phyloP scores from a whole-genome alignment of 2,329 filamentous ascomycete genomes.

The Trichoderma atrobrunneum region DNA sequence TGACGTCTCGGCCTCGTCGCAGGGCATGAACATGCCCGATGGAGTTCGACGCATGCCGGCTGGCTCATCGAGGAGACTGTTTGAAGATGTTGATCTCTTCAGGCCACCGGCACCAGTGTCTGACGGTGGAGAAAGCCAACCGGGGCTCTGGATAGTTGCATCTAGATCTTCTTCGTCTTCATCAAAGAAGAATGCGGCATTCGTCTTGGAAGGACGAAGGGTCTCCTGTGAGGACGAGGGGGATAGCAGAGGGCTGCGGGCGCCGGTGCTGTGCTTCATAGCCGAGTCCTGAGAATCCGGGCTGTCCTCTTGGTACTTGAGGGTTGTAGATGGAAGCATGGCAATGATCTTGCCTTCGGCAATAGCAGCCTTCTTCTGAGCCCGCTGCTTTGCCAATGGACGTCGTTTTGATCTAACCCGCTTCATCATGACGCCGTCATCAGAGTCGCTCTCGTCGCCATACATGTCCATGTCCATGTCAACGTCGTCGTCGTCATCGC shows the following conservation, averaged over 20 bases:
- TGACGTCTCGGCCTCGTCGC: constrained; percentile 67
- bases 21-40: constrained; percentile 90
- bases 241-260: constrained; percentile 54
- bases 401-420: constrained; percentile 55
- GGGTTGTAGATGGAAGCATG: constrained; percentile 79
- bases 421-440: constrained; percentile 84
- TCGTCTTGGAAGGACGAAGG: constrained; percentile 65
- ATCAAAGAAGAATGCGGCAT: constrained; percentile 60
- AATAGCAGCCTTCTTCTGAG: constrained; percentile 38
- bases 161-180: constrained; percentile 57
- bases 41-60: constrained; percentile 71
- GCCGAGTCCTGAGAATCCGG: constrained; percentile 62
- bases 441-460: constrained; percentile 64
- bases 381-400: constrained; percentile 44
- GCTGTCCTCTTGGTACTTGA: constrained; percentile 79
- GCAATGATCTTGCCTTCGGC: constrained; percentile 81
- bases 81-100: constrained; percentile 48
- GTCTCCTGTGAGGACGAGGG: constrained; percentile 83
- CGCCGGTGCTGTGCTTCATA: constrained; percentile 56
- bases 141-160: constrained; percentile 30
- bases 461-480: constrained; percentile 43
- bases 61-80: constrained; percentile 50
- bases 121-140: constrained; percentile 32
- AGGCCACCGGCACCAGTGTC: constrained; percentile 32
- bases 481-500: constrained; percentile 70